These are phyloP conservation scores for Orbilia javanica DNA, from an alignment of 2,329 filamentous ascomycete species.

Conservation along the genomic window DNA sequence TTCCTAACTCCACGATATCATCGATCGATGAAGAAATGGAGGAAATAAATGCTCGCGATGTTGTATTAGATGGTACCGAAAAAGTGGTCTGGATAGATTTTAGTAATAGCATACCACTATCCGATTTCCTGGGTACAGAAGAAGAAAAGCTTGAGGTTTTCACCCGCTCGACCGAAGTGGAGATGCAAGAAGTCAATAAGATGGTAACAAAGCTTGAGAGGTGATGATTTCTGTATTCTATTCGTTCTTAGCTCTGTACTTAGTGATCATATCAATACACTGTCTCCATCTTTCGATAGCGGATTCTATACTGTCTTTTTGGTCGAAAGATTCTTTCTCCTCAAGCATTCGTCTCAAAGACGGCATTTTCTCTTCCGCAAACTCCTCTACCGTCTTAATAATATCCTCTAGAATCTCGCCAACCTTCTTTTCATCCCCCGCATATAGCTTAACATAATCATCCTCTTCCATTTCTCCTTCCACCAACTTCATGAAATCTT, in stretches of 20 bases:
- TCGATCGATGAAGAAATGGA: background rate
- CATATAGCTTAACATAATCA: slow-evolving; percentile 34
- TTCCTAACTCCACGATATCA: slow-evolving; percentile 7
- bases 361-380: slow-evolving; percentile 1
- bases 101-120: slow-evolving; percentile 42
- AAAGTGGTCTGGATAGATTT: slow-evolving; percentile 54
- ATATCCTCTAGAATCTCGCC: slow-evolving; percentile 14
- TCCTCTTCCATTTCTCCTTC: slow-evolving; percentile 50
- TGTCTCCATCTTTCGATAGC: slow-evolving; percentile 42
- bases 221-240: background rate
- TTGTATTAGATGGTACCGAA: slow-evolving; percentile 29
- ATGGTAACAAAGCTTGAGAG: slow-evolving; percentile 26
- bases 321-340: background rate
- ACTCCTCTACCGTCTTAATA: slow-evolving; percentile 1
- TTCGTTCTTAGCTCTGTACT: background rate
- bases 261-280: slow-evolving; percentile 3
- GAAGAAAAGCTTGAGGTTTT: slow-evolving; percentile 6
- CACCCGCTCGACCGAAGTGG: background rate
- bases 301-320: slow-evolving; percentile 16
- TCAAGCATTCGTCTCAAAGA: slow-evolving; percentile 8
- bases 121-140: slow-evolving; percentile 11
- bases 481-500: slow-evolving; percentile 43
- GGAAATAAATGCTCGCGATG: slow-evolving; percentile 10
- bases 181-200: slow-evolving; percentile 33
- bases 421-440: slow-evolving; percentile 19